phyloP scores from a whole-genome alignment of 352 stramenopile species.

The Phytophthora litchii region DNA sequence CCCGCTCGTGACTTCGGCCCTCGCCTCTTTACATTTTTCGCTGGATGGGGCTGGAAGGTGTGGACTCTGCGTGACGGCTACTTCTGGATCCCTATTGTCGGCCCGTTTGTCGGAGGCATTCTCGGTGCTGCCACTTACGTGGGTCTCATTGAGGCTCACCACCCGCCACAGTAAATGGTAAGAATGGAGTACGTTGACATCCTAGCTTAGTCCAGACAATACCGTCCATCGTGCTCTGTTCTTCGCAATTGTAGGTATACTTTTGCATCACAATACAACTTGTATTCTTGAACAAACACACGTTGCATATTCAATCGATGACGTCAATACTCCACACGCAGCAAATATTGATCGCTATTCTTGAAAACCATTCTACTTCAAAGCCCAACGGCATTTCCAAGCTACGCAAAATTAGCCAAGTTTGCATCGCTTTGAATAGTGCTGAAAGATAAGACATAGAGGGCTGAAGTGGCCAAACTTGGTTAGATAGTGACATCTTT shows the following conservation, averaged over 20 bases:
- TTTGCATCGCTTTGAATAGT: slow-evolving; percentile 3
- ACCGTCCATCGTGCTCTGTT: not conserved
- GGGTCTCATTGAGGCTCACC: slow-evolving; percentile 64
- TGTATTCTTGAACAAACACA: slow-evolving; percentile 2
- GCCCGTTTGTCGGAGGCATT: slow-evolving; percentile 69
- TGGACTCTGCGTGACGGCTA: slow-evolving; percentile 62
- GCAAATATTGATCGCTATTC: slow-evolving; percentile 7
- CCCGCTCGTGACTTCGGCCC: slow-evolving; percentile 53
- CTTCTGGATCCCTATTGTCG: slow-evolving; percentile 80
- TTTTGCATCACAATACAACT: slow-evolving; percentile 6
- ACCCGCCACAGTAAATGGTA: slow-evolving; percentile 49
- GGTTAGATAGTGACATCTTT: slow-evolving; percentile 1
- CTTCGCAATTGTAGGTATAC: not conserved
- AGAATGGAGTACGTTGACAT: not conserved
- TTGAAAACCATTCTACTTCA: not conserved
- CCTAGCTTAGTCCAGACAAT: too few species aligned
- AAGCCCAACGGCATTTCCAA: too few species aligned
- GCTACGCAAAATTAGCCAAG: too few species aligned
- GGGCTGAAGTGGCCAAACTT: slow-evolving; percentile 4
- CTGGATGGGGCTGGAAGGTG: slow-evolving; percentile 51
- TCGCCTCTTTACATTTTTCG: slow-evolving; percentile 54
- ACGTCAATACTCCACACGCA: too few species aligned
- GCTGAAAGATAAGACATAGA: slow-evolving; percentile 27
- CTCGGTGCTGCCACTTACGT: slow-evolving; percentile 71
- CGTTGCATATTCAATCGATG: too few species aligned